phyloP scores from a whole-genome alignment of 75 land plant genomes.

The Pinus taeda region DNA sequence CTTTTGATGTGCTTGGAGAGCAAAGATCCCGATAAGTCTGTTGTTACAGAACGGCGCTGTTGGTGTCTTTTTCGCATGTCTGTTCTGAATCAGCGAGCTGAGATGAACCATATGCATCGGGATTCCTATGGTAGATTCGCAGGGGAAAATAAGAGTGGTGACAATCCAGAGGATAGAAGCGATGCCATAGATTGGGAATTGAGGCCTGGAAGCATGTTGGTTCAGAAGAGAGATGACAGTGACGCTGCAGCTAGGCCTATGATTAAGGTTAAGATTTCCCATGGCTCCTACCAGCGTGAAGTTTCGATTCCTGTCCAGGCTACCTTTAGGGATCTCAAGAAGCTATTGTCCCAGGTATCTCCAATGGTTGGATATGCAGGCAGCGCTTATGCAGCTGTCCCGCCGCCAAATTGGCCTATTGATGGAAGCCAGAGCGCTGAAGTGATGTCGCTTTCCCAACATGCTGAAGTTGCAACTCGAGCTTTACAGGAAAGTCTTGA shows the following conservation, averaged over 20 bases:
- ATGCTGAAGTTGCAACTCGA: slow-evolving; percentile 63
- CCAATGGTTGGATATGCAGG: slow-evolving; percentile 12
- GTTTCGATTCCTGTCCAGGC: no score
- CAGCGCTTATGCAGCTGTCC: slow-evolving; percentile 4
- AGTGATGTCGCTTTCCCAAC: slow-evolving; percentile 59
- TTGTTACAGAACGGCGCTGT: no score
- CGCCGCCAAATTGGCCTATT: slow-evolving; percentile 22
- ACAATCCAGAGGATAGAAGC: not conserved
- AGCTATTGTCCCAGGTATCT: slow-evolving; percentile 16
- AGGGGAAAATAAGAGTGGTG: no score
- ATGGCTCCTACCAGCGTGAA: no score
- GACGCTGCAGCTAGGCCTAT: not conserved
- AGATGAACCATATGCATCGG: no score
- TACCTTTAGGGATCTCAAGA: slow-evolving; percentile 32
- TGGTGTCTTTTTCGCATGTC: no score
- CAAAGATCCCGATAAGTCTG: no score
- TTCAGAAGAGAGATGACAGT: slow-evolving; percentile 46
- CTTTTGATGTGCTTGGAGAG: no score
- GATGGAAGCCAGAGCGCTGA: slow-evolving; percentile 37
- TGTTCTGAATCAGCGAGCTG: no score
- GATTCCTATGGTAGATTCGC: no score
- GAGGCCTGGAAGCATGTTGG: slow-evolving; percentile 63
- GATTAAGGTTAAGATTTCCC: no score
- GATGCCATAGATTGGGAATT: slow-evolving; percentile 49
- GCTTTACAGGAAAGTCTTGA: slow-evolving; percentile 55